Conservation (phyloP, 1,284 basidiomycete genomes). For the Tilletia caries region DNA sequence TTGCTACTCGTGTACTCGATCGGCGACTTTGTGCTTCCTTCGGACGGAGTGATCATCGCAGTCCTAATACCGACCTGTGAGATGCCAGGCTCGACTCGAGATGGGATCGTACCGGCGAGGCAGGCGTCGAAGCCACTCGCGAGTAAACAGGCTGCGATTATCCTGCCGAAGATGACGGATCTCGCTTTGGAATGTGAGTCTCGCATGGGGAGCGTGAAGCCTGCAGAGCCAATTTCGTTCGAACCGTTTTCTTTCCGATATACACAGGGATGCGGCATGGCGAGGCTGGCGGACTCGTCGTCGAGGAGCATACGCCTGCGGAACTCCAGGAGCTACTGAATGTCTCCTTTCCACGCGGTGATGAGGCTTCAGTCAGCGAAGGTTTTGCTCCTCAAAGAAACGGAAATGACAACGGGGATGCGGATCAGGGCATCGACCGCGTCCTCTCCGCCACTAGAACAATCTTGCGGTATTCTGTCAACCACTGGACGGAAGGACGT, state of each 20-base stretch:
- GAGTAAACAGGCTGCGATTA: neutral
- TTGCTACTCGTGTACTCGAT: too few relatives aligned
- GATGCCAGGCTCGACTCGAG: too few relatives aligned
- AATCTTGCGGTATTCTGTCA: slow-evolving; percentile 36
- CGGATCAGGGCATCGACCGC: neutral
- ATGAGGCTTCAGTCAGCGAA: neutral
- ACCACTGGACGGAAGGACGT: slow-evolving; percentile 41
- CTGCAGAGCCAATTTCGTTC: too few relatives aligned
- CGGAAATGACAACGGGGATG: neutral
- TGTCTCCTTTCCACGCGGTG: neutral
- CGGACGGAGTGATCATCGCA: too few relatives aligned
- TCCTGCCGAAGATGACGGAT: neutral
- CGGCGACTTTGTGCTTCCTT: too few relatives aligned
- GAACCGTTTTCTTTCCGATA: too few relatives aligned
- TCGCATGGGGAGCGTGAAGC: too few relatives aligned
- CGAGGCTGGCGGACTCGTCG: neutral
- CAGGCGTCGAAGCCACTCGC: neutral
- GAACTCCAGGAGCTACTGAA: neutral
- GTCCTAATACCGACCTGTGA: too few relatives aligned
- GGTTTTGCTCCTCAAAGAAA: neutral
- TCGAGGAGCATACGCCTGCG: neutral
- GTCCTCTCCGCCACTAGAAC: neutral
- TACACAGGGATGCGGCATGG: neutral
- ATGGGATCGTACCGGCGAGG: too few relatives aligned
- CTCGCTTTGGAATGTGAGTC: slow-evolving; percentile 6